Conservation (phyloP, 495 filamentous ascomycete genomes). For the Aspergillus bridgeri region DNA sequence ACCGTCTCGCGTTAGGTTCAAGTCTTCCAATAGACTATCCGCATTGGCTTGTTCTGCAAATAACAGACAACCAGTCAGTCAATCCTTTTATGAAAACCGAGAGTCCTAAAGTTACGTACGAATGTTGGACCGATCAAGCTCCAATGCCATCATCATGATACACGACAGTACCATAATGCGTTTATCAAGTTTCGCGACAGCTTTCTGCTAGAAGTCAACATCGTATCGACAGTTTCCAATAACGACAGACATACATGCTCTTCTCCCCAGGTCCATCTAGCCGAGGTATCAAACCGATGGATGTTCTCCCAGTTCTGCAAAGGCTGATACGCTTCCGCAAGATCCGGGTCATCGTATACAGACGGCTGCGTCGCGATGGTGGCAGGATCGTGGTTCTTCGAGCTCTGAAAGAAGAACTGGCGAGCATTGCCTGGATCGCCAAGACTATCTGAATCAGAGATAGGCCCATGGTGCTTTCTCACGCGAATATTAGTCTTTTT, state of each 20-base stretch:
- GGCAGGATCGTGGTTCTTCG: constrained; percentile 32
- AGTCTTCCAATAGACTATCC: constrained; percentile 53
- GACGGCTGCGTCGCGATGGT: constrained; percentile 56
- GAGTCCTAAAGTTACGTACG: neutral
- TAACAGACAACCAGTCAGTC: neutral
- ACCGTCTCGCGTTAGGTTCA: constrained; percentile 50
- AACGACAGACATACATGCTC: constrained; percentile 24
- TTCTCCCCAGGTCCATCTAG: constrained; percentile 51
- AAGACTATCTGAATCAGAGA: constrained; percentile 7
- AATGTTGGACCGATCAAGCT: constrained; percentile 16
- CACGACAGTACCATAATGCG: constrained; percentile 57
- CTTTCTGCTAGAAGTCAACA: neutral
- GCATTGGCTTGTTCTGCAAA: constrained; percentile 41
- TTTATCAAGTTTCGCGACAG: constrained; percentile 41
- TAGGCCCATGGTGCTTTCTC: neutral
- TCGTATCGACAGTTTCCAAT: neutral
- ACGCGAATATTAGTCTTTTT: constrained; percentile 7
- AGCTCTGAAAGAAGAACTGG: constrained; percentile 29
- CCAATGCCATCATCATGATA: constrained; percentile 20
- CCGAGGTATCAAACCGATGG: constrained; percentile 48
- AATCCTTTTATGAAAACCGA: neutral
- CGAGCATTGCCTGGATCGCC: constrained; percentile 15
- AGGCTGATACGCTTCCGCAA: constrained; percentile 50
- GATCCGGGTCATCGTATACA: constrained; percentile 50
- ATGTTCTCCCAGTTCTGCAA: constrained; percentile 50